Evolutionary conservation across 768 basidiomycete genomes (phyloP).

Genomic region (Boletus subparvulus): DNA sequence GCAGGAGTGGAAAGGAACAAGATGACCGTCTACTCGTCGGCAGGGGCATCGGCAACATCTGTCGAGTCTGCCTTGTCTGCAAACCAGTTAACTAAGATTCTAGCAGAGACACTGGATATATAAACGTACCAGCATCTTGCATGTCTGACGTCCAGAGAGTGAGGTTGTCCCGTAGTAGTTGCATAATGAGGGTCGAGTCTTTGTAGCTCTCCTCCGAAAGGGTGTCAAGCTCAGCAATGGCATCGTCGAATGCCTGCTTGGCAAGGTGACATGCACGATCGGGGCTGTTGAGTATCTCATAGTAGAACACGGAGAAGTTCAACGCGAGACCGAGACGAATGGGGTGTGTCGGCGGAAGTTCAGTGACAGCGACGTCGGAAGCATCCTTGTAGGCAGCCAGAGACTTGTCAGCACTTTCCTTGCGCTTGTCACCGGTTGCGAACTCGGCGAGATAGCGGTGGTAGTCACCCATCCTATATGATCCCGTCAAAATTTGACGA

Average conservation of each 20-base stretch:
- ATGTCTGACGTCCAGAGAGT: conserved; percentile 99
- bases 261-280: conserved; percentile 98
- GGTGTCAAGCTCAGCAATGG: conserved; percentile 98
- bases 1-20: conserved; percentile 17
- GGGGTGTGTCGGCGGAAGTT: conserved; percentile 94
- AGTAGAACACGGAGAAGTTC: conserved; percentile 99
- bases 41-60: conserved; percentile 65
- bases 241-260: conserved; percentile 99
- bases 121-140: conserved; percentile 79
- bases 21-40: conserved; percentile 55
- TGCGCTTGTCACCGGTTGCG: conserved; percentile 96
- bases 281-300: conserved; percentile 98
- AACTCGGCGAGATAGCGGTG: conserved; percentile 99
- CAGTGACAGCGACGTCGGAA: conserved; percentile 93
- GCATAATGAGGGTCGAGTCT: conserved; percentile 97
- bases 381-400: conserved; percentile 97
- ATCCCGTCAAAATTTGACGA: conserved; percentile 11
- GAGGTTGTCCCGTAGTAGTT: conserved; percentile 94
- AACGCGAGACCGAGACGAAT: conserved; percentile 98
- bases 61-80: conserved; percentile 73
- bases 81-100: conserved; percentile 13
- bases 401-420: conserved; percentile 96
- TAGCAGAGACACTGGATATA: conserved; percentile 17
- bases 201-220: conserved; percentile 99
- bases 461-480: conserved; percentile 93